Evolutionary conservation across 352 stramenopile genomes (phyloP), one percentile per base, ranked within the genome.

Genomic region (Globisporangium nunn): DNA sequence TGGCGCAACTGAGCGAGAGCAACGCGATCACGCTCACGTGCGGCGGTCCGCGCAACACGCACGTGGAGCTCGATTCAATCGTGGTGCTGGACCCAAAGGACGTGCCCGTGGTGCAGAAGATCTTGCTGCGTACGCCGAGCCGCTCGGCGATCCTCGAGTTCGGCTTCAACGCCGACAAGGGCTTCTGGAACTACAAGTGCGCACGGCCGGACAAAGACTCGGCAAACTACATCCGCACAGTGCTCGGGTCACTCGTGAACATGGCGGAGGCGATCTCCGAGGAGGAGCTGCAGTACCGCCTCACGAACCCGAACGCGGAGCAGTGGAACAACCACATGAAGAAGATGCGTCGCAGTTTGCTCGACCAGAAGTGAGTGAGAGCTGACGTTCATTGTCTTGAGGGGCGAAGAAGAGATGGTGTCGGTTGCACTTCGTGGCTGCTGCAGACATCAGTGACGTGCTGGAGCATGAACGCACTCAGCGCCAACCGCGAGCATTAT

Each of bases 141-240:
- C 77, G 79, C 43, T 66, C 71, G 50, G 81, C 81, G 11, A 85
- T 96, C 50, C 64, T 93, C 18, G 87, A 96, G 73, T 90, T 95
- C 54, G 87, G 68, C 8, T 92, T 95, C 56, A 91, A 95, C 52
- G 74, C 79, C 5, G 86, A 93, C 58, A 88, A 88, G 43, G 88
- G 88, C 10, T 68, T 95, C 51, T 96, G 88, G 88, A 88, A 93
- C 62, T 96, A 85, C 71, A 95, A 95, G 66, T 89, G 81, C 52
- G 74, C 83, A 31, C 82, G 88, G 11, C 85, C 88, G 0, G 88
- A 96, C 72, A 96, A 96, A 64, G 84, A 94, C 62, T 69, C 67
- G 45, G 82, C 82, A 30, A 96, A 96, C 61, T 96, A 95, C 64
- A 91, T 96, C 54, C 85, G 79, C 44, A 96, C 88, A 29, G 88